These are phyloP conservation scores for Diplodia intermedia DNA, from an alignment of 2,329 filamentous ascomycete genomes.

Conservation along the genomic window DNA sequence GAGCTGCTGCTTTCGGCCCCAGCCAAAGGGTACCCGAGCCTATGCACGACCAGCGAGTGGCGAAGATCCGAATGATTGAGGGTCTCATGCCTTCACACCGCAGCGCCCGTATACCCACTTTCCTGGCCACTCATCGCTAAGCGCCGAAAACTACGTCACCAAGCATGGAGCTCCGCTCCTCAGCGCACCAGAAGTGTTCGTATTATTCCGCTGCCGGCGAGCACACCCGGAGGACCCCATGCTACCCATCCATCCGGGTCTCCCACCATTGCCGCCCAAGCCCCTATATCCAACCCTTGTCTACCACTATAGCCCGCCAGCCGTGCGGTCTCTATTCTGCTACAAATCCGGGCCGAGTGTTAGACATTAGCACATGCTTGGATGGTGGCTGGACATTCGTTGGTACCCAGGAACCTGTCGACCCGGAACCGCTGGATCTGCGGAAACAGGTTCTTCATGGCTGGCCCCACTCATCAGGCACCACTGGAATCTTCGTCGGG, in stretches of 20 bases:
- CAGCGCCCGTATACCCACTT: conserved; percentile 25
- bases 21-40: neutral
- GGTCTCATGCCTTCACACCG: conserved; percentile 14
- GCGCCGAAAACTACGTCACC: conserved; percentile 5
- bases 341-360: neutral
- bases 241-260: neutral
- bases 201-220: conserved; percentile 5
- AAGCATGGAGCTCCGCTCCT: neutral
- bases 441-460: conserved; percentile 15
- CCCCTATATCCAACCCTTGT: neutral
- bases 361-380: neutral
- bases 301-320: neutral
- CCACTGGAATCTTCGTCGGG: conserved; percentile 1
- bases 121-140: neutral
- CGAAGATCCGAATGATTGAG: conserved; percentile 24
- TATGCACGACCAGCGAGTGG: conserved; percentile 6
- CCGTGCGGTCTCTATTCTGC: neutral
- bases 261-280: neutral
- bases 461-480: conserved; percentile 24
- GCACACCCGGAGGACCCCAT: conserved; percentile 4
- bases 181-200: conserved; percentile 1
- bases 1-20: neutral
- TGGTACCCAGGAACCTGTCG: neutral
- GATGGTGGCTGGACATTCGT: neutral
- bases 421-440: neutral